These are phyloP conservation scores for Vicia villosa DNA, from an alignment of 306 rosid species.

Conservation along the genomic window DNA sequence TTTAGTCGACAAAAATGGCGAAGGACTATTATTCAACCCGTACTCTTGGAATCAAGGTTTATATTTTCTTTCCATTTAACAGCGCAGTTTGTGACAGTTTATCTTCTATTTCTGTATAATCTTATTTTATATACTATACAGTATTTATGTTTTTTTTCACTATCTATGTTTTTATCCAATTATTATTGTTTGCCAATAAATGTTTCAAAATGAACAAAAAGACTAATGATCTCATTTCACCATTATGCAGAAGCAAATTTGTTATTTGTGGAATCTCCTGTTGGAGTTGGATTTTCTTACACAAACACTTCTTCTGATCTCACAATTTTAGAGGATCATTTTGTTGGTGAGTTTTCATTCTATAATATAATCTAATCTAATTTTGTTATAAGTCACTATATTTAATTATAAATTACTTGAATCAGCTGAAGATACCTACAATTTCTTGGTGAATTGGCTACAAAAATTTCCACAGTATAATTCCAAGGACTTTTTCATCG, in stretches of 20 bases:
- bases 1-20: constrained; percentile 47
- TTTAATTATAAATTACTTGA: constrained; percentile 28
- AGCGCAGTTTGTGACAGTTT: too few relatives aligned
- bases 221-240: background rate
- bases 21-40: constrained; percentile 45
- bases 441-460: constrained; percentile 64
- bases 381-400: background rate
- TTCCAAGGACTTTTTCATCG: constrained; percentile 51
- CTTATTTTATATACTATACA: too few relatives aligned
- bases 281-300: constrained; percentile 66
- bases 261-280: constrained; percentile 63
- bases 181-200: background rate
- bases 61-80: background rate
- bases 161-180: background rate
- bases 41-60: constrained; percentile 61
- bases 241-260: constrained; percentile 55
- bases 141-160: background rate
- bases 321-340: constrained; percentile 49
- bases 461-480: constrained; percentile 54
- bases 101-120: too few relatives aligned
- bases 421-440: constrained; percentile 62
- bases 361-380: background rate
- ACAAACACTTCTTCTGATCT: constrained; percentile 62
- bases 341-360: constrained; percentile 51
- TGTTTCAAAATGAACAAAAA: background rate